A percentile compares a stretch with the other conserved stretches of the same genome.
These are phyloP conservation scores for Cladosporium phlei DNA, from an alignment of 2,329 filamentous ascomycete species.

Conservation along the genomic window DNA sequence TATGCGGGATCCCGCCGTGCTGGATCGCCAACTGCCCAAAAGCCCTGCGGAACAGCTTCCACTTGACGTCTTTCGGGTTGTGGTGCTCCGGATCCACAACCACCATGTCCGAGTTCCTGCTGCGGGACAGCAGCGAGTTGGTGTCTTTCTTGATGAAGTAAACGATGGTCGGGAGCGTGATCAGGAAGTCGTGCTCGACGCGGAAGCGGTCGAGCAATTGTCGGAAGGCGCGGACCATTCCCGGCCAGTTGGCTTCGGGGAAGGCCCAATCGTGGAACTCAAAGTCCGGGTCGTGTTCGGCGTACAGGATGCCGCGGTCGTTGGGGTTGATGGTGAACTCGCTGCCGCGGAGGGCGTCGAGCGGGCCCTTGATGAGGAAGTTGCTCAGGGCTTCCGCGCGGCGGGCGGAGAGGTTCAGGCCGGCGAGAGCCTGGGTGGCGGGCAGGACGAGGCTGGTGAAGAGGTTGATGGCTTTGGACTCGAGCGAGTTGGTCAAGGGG, in stretches of 20 bases:
- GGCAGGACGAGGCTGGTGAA: constrained; percentile 8
- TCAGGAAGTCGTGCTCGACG: constrained; percentile 4
- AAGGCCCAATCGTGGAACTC: constrained; percentile 16
- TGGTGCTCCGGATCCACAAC: constrained; percentile 13
- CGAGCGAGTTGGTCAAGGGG: constrained; percentile 10
- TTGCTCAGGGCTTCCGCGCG: constrained; percentile 6
- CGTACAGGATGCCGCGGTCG: constrained; percentile 12
- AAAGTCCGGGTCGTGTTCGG: constrained; percentile 9
- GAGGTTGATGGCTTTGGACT: constrained; percentile 10
- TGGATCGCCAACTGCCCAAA: constrained; percentile 12
- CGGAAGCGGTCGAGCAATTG: constrained; percentile 7
- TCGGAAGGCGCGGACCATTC: constrained; percentile 8
- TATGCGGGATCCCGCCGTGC: constrained; percentile 15
- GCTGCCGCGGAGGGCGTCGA: constrained; percentile 8
- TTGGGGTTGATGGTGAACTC: constrained; percentile 13
- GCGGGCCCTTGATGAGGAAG: constrained; percentile 7
- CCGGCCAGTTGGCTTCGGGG: constrained; percentile 10
- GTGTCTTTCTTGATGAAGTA: constrained; percentile 14
- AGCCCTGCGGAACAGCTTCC: constrained; percentile 11
- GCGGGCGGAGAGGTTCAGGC: neutral
- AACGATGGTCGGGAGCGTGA: constrained; percentile 13
- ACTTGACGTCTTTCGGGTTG: constrained; percentile 6
- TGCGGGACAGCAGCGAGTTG: constrained; percentile 3
- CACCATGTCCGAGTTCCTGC: constrained; percentile 12
- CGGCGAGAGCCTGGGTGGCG: constrained; percentile 1